Conservation (phyloP, 2,329 filamentous ascomycete species). For the Fusarium lyarnte region DNA sequence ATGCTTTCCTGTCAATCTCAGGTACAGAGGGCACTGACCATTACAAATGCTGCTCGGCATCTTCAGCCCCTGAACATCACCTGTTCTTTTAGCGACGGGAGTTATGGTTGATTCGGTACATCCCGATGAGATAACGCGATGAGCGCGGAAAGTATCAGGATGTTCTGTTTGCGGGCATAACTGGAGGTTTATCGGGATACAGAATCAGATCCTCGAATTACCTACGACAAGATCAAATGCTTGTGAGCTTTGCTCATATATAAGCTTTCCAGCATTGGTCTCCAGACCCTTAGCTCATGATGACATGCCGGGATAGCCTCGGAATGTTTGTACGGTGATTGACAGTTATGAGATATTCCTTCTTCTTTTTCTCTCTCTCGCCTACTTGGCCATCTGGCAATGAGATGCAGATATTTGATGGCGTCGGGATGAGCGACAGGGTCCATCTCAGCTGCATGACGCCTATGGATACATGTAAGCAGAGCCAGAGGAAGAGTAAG, state of each 20-base stretch:
- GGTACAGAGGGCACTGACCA: constrained; percentile 20
- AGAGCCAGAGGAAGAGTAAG: constrained; percentile 4
- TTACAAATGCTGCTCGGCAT: background rate
- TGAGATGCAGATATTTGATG: background rate
- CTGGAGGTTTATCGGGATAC: background rate
- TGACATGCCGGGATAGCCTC: background rate
- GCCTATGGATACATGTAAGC: background rate
- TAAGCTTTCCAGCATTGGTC: background rate
- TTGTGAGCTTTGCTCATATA: background rate
- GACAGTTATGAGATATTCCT: background rate
- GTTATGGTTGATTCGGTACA: background rate
- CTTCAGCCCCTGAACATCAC: constrained; percentile 8
- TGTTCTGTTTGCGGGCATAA: background rate
- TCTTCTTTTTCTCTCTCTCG: background rate
- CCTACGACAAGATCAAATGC: background rate
- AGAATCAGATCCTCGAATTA: background rate
- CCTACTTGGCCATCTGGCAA: background rate
- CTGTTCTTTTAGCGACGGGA: background rate
- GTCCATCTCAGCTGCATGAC: background rate
- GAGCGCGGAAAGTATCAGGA: background rate
- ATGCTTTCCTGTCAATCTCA: constrained; percentile 27
- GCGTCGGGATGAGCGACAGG: constrained; percentile 10
- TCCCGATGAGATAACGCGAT: background rate
- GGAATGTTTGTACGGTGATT: too few species aligned
- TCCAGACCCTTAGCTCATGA: background rate